phyloP scores from a whole-genome alignment of 345 rosid genomes.

The Melaleuca quinquenervia region DNA sequence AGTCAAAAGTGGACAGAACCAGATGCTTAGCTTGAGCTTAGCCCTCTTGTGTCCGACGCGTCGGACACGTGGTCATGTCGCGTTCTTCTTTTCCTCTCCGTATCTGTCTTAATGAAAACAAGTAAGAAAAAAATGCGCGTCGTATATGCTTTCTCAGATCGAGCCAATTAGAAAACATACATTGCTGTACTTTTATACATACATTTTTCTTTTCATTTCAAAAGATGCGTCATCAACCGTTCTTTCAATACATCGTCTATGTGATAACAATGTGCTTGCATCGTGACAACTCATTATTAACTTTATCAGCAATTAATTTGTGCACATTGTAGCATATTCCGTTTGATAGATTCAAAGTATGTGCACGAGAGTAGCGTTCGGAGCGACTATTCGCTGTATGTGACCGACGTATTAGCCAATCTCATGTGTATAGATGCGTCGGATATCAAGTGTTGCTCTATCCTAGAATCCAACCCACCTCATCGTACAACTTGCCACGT shows the following conservation, averaged over 20 bases:
- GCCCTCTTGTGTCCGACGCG: background rate
- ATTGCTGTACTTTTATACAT: background rate
- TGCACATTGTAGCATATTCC: background rate
- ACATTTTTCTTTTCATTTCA: too few relatives aligned
- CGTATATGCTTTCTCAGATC: background rate
- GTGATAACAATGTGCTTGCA: background rate
- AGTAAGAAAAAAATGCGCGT: background rate
- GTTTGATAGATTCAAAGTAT: background rate
- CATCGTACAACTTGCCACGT: too few relatives aligned
- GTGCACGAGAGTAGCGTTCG: too few relatives aligned
- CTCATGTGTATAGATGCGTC: too few relatives aligned
- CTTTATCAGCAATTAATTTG: background rate
- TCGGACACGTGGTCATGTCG: background rate
- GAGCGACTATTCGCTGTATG: too few relatives aligned
- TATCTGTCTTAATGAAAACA: background rate
- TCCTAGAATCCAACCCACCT: too few relatives aligned
- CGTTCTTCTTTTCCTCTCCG: background rate
- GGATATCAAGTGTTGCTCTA: too few relatives aligned
- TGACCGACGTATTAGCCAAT: too few relatives aligned
- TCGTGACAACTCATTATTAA: background rate
- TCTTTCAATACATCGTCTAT: too few relatives aligned
- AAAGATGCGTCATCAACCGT: background rate
- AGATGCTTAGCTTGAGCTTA: background rate
- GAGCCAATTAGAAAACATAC: background rate
- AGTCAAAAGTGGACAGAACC: background rate